Evolutionary conservation across 139 green algal species (phyloP).

Genomic region (Chara braunii): DNA sequence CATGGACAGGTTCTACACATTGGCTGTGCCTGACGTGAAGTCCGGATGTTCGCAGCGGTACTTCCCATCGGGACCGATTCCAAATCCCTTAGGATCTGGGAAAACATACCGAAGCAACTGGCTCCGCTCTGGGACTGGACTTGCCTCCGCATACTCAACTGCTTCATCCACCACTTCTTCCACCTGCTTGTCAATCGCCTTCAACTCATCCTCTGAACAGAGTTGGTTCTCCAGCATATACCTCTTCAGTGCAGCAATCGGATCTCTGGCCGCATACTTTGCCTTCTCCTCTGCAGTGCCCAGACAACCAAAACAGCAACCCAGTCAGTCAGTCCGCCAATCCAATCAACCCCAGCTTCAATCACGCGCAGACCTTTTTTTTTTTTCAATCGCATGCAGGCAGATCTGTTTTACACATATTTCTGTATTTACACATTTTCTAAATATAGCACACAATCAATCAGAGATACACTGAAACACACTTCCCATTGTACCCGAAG

Average conservation of each 20-base stretch:
- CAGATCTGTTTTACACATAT: no score
- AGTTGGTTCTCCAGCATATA: slow-evolving; percentile 65
- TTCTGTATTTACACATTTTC: no score
- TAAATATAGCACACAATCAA: no score
- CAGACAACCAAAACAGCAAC: no score
- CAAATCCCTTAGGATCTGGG: slow-evolving; percentile 67
- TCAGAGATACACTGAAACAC: no score
- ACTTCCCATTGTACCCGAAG: no score
- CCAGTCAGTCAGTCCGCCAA: no score
- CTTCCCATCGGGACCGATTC: slow-evolving; percentile 41
- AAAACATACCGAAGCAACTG: slow-evolving; percentile 96
- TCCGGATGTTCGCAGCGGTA: slow-evolving; percentile 34
- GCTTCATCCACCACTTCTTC: slow-evolving; percentile 73
- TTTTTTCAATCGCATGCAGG: no score
- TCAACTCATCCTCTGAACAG: slow-evolving; percentile 21
- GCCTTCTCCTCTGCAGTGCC: slow-evolving; percentile 43
- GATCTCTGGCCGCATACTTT: slow-evolving; percentile 56
- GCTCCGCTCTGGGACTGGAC: slow-evolving; percentile 66
- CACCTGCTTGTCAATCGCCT: slow-evolving; percentile 42
- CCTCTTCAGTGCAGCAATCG: slow-evolving; percentile 71
- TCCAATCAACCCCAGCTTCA: no score
- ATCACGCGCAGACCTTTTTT: no score
- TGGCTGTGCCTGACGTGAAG: slow-evolving; percentile 33
- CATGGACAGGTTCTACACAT: no score
- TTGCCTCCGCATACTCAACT: slow-evolving; percentile 86